These are phyloP conservation scores for Aristolochia fimbriata DNA, from an alignment of 164 flowering plant species.

Conservation along the genomic window DNA sequence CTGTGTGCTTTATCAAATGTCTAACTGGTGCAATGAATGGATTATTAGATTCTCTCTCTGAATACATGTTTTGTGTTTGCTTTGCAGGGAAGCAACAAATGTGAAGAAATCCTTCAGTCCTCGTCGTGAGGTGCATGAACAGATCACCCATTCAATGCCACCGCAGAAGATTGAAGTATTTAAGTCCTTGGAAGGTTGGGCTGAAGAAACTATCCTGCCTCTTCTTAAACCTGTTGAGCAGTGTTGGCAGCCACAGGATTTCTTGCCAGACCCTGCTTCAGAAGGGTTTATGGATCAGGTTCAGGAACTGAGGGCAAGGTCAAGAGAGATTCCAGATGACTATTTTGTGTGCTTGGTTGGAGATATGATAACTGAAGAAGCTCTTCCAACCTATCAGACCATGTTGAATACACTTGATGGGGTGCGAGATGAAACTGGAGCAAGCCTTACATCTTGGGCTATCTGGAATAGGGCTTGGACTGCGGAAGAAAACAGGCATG, in stretches of 20 bases:
- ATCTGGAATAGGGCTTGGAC: conserved; percentile 73
- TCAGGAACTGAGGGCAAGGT: conserved; percentile 43
- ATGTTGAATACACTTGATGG: conserved; percentile 58
- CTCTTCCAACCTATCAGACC: conserved; percentile 41
- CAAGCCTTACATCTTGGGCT: conserved; percentile 69
- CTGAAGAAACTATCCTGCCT: conserved; percentile 38
- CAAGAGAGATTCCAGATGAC: conserved; percentile 68
- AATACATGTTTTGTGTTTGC: conserved; percentile 2
- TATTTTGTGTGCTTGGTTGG: conserved; percentile 64
- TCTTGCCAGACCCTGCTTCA: conserved; percentile 54
- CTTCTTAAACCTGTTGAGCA: conserved; percentile 60
- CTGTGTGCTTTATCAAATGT: neutral
- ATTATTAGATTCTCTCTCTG: neutral
- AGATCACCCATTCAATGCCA: conserved; percentile 66
- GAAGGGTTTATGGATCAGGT: conserved; percentile 52
- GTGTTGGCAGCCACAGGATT: conserved; percentile 75
- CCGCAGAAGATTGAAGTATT: conserved; percentile 57
- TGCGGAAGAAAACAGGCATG: conserved; percentile 53
- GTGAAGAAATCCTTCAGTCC: conserved; percentile 39
- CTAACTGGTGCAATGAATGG: neutral
- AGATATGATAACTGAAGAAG: conserved; percentile 61
- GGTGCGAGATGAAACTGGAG: conserved; percentile 61
- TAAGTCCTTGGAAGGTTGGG: conserved; percentile 58
- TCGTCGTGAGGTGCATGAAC: conserved; percentile 39
- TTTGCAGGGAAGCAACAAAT: conserved; percentile 35